Percentiles rank a stretch among this genome's conserved stretches.
These are phyloP conservation scores for Didymella pomorum DNA, from an alignment of 2,329 filamentous ascomycete genomes.

Conservation along the genomic window DNA sequence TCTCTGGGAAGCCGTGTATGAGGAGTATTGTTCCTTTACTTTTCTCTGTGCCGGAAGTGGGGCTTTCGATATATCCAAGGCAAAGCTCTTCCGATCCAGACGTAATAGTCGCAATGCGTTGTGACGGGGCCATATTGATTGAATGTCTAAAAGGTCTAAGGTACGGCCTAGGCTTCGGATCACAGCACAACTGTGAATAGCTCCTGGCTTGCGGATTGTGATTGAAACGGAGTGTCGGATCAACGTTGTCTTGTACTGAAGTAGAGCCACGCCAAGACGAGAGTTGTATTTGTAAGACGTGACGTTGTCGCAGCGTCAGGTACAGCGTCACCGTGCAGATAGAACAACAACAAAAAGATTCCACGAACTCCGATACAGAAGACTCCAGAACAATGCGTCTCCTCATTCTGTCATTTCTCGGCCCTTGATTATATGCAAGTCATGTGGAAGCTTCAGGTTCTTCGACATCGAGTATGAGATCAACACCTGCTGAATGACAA, in stretches of 20 bases:
- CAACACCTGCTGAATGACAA: not conserved
- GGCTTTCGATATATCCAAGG: not conserved
- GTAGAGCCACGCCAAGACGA: not conserved
- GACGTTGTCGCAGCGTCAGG: conserved; percentile 1
- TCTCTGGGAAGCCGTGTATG: not conserved
- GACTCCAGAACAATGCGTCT: too few species aligned
- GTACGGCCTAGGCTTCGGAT: not conserved
- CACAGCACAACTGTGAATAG: not conserved
- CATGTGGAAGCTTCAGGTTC: not conserved
- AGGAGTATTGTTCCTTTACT: not conserved
- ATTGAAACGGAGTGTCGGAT: not conserved
- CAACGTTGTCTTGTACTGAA: not conserved
- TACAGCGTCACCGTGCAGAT: not conserved
- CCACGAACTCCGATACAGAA: not conserved
- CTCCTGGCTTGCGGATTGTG: not conserved
- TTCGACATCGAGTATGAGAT: conserved; percentile 5
- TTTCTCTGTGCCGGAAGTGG: not conserved
- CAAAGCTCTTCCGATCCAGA: not conserved
- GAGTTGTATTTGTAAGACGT: not conserved
- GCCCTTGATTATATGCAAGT: not conserved
- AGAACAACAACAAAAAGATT: not conserved
- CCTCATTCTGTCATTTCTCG: too few species aligned
- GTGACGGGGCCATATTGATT: not conserved
- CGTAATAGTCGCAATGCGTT: not conserved
- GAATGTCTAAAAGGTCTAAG: not conserved